Base-by-base conservation (phyloP, 176 grass and related monocot species). In the Paspalum notatum region DNA sequence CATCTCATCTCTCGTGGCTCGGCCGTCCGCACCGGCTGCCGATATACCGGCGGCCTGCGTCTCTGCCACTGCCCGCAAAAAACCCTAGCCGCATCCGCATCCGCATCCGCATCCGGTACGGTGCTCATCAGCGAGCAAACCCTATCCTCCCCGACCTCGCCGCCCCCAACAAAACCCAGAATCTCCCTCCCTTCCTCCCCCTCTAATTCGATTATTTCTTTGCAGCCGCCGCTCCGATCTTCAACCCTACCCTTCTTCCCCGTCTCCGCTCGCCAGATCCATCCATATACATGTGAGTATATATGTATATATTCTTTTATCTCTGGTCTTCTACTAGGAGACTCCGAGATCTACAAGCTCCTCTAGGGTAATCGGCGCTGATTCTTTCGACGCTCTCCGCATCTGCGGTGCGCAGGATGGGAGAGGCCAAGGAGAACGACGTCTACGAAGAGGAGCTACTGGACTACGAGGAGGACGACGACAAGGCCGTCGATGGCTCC, bases 371-470 rank as follows among this genome's bases (percentile, higher is more conserved):
- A 27, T 7, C 12, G 68, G 7, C 24, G 20, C 17, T 71, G 55
- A 55, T 76, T 53, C 1, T 11, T 16, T 9, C 7, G 58, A 38
- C 42, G 49, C 7, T 39, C 24, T 25, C 18, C 5, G n/a, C 55
- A 16, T 37, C 18, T 22, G 6, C 0, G 32, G 32, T 52, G 15
- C 21, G 15, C 68, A 95, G 93, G 85, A 99, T 93, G 96, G 93
- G 90, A 77, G 96, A 99, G 61, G 88, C 85, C 61, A 99, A 89
- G 87, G 90, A 99, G 40, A 90, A 91, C 85, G 96, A 99, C 48
- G 85, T 87, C 14, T 99, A 99, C 65, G 96, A 99, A 68, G 96
- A 99, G 93, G 96, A 99, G 87, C 96, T 99, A 44, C 89, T 99
- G 45, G 96, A 95, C 87, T 99, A 99, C 87, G 96, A 99, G 53